A percentile compares a stretch with the other conserved stretches of the same genome.
Evolutionary conservation across 768 basidiomycete species (phyloP).

Genomic region (Boletus insuetus): DNA sequence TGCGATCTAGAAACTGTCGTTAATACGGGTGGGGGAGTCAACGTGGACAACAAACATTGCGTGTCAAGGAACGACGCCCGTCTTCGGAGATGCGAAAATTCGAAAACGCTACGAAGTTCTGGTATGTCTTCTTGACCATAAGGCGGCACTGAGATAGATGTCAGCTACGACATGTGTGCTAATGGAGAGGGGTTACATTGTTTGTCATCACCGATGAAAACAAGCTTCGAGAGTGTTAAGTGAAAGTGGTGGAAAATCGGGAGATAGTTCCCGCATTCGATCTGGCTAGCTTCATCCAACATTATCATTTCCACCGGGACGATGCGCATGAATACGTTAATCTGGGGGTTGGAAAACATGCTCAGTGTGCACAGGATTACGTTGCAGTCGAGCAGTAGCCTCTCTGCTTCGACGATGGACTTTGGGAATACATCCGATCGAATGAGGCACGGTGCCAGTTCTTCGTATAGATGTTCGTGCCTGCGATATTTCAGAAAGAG

Average conservation of each 20-base stretch:
- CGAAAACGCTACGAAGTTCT: conserved; percentile 74
- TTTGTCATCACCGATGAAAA: conserved; percentile 40
- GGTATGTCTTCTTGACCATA: conserved; percentile 68
- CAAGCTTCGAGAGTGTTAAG: conserved; percentile 30
- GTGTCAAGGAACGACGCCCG: conserved; percentile 57
- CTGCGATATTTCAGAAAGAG: conserved; percentile 22
- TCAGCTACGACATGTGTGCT: neutral
- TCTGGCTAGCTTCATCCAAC: conserved; percentile 49
- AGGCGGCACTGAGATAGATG: conserved; percentile 58
- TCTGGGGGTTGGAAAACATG: conserved; percentile 38
- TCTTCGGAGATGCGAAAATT: conserved; percentile 54
- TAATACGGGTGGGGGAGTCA: neutral
- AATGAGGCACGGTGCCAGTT: conserved; percentile 35
- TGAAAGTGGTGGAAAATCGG: conserved; percentile 31
- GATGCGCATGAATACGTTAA: conserved; percentile 17
- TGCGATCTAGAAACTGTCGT: conserved; percentile 54
- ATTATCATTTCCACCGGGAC: conserved; percentile 39
- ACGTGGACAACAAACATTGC: conserved; percentile 54
- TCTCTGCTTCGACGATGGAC: conserved; percentile 13
- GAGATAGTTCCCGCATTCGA: conserved; percentile 41
- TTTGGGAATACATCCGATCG: conserved; percentile 32
- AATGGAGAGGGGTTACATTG: conserved; percentile 28
- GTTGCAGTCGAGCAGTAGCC: conserved; percentile 28
- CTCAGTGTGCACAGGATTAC: conserved; percentile 48
- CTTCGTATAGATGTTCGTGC: conserved; percentile 50